Conservation (phyloP, 768 basidiomycete genomes). For the Tricholoma hemisulphureum region DNA sequence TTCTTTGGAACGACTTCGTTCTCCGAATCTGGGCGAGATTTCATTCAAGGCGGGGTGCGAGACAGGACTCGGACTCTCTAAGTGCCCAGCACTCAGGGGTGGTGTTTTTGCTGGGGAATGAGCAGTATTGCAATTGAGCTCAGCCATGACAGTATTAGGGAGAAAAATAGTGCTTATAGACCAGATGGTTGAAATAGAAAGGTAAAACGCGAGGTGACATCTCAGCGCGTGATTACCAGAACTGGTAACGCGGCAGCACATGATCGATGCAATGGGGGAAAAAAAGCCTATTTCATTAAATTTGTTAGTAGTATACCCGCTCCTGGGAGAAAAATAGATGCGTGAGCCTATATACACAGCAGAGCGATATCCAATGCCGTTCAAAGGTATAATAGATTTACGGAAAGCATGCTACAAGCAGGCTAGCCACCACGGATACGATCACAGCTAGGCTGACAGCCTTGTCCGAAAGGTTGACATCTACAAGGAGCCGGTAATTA, state of each 20-base stretch:
- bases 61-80: background rate
- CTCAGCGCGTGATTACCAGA: too few species aligned
- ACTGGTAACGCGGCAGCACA: too few species aligned
- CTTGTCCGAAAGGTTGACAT: background rate
- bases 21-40: background rate
- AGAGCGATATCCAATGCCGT: background rate
- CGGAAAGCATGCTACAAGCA: conserved; percentile 2
- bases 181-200: background rate
- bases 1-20: background rate
- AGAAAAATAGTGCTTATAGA: background rate
- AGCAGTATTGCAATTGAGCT: background rate
- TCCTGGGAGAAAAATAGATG: background rate
- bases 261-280: too few species aligned
- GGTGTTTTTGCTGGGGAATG: background rate
- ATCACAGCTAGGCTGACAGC: background rate
- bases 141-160: background rate
- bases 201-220: too few species aligned
- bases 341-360: background rate
- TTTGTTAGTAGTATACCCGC: background rate
- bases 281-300: background rate
- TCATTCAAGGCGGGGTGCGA: background rate
- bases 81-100: background rate
- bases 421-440: conserved; percentile 1
- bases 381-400: background rate
- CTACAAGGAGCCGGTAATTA: background rate